phyloP scores from a whole-genome alignment of 116 monocot species.

The Papilionanthe hybrid region DNA sequence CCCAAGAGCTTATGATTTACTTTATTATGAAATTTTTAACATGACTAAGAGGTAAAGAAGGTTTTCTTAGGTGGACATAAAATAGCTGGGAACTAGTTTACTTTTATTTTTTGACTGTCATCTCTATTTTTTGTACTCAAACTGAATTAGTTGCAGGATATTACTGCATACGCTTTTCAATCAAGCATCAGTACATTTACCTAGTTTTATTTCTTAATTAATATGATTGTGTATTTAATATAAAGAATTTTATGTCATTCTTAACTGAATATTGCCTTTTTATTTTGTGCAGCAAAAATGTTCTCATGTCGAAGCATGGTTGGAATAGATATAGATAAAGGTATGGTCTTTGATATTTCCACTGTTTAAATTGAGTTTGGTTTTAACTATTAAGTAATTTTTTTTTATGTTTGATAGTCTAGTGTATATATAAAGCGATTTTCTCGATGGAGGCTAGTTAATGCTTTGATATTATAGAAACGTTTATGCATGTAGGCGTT shows the following conservation, averaged over 20 bases:
- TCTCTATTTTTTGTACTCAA: not conserved
- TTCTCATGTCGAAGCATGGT: conserved; percentile 59
- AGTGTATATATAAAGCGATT: not conserved
- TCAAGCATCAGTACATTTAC: not conserved
- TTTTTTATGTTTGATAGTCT: not conserved
- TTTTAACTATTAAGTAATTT: not conserved
- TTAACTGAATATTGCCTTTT: not conserved
- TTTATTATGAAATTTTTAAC: not conserved
- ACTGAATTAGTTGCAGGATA: not conserved
- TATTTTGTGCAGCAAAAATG: conserved; percentile 52
- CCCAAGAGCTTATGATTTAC: too few species aligned
- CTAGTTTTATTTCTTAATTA: not conserved
- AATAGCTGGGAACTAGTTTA: not conserved
- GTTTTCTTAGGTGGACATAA: not conserved
- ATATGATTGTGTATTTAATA: not conserved
- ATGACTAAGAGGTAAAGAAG: not conserved
- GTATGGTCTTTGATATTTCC: conserved; percentile 20
- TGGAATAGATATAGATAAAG: conserved; percentile 72
- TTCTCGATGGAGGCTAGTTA: not conserved
- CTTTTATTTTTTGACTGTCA: not conserved
- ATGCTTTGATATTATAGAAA: not conserved
- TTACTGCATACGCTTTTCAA: not conserved
- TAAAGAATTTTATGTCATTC: not conserved
- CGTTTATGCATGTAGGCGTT: not conserved
- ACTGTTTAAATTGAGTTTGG: not conserved